Evolutionary conservation across 1,284 basidiomycete species (phyloP), one percentile per base, ranked within the genome.

Genomic region (Pisolithus thermaeus): DNA sequence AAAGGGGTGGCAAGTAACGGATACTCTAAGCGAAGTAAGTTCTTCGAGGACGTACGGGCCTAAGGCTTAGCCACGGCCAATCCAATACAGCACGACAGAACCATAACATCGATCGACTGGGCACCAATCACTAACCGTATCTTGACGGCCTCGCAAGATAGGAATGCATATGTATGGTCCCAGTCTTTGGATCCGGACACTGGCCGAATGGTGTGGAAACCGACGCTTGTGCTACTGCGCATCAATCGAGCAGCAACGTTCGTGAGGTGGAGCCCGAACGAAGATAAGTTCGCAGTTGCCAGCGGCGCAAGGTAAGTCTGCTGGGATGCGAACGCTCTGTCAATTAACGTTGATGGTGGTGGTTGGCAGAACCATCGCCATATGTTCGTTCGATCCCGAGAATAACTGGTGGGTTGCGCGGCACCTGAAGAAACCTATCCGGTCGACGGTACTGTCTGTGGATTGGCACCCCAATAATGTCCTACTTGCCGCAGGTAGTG

Each of bases 401-500:
- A 96, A 93, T 73, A 92, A 99, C 69, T 99, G 97, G 97, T 99
- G 97, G 97, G 93, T 97, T 2, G 89, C 95, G 20, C 94, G 93
- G 69, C 90, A 93, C 62, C 77, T 99, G 70, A 99, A 99, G 84
- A 97, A 97, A 70, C 97, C 97, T 12, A 84, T 97, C 54, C 74
- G 91, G 57, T 92, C 90, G 12, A 99, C 97, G 1, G 95, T 99
- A 7, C 78, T 98, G 27, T 84, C 87, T 9, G 73, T 99, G 61
- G 96, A 98, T 63, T 96, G 96, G 96, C 96, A 99, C 68, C 94
- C 96, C 38, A 99, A 96, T 75, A 94, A 93, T 64, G 92, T 99
- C 9, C 77, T 99, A 11, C 82, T 99, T 22, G 96, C 95, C 4
- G 89, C 96, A 25, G 96, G 96, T 16, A 87, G 90, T 52, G 92